Evolutionary conservation across 2,329 filamentous ascomycete genomes (phyloP).

Genomic region (Venturiaceae sp.): DNA sequence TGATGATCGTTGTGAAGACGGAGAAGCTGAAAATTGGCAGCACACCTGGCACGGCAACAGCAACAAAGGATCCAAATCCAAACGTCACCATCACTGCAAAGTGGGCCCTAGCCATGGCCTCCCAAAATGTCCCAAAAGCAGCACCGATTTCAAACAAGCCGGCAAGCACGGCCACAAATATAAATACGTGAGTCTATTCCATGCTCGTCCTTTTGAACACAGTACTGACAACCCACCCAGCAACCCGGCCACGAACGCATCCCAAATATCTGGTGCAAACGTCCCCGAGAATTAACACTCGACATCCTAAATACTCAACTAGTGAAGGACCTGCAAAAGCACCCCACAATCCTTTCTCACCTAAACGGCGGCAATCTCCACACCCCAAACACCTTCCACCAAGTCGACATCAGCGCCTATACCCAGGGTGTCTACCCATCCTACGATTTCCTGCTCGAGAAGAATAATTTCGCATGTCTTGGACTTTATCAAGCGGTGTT

Average conservation of each 20-base stretch:
- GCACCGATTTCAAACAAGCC: background rate
- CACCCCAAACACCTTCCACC: background rate
- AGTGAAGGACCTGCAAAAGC: background rate
- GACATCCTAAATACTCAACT: background rate
- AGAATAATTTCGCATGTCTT: background rate
- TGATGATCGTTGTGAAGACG: constrained; percentile 16
- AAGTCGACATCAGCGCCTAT: background rate
- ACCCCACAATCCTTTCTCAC: background rate
- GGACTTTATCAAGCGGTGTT: background rate
- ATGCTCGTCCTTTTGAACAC: background rate
- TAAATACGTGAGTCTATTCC: background rate
- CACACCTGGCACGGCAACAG: background rate
- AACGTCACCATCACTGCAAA: background rate
- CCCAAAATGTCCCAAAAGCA: background rate
- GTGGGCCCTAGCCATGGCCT: background rate
- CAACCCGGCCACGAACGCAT: constrained; percentile 28
- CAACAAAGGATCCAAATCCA: background rate
- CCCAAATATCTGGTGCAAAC: constrained; percentile 29
- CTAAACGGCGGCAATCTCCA: background rate
- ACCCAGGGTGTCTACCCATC: background rate
- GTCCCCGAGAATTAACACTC: constrained; percentile 11
- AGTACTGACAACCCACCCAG: background rate
- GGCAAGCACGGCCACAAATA: background rate
- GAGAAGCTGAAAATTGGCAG: background rate
- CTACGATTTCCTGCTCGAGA: background rate